Conservation (phyloP, 2,329 filamentous ascomycete species). For the Trichoderma asperellum region DNA sequence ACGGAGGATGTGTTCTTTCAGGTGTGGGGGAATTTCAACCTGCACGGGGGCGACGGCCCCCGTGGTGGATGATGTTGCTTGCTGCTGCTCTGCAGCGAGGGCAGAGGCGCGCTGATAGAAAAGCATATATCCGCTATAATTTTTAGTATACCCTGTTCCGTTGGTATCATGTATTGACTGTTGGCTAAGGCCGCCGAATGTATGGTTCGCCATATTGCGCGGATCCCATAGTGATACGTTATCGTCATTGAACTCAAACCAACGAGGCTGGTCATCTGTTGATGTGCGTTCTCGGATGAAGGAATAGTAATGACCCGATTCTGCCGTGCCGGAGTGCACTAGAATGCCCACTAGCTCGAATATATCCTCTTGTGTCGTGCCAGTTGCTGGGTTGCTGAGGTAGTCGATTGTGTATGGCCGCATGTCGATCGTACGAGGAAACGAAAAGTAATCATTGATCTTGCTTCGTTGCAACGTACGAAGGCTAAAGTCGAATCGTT, state of each 20-base stretch:
- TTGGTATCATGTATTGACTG: constrained; percentile 51
- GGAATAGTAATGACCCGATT: constrained; percentile 96
- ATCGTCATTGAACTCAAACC: constrained; percentile 97
- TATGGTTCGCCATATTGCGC: constrained; percentile 70
- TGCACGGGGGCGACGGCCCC: constrained; percentile 44
- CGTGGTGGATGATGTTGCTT: constrained; percentile 44
- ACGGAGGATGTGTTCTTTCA: constrained; percentile 64
- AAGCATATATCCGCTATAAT: constrained; percentile 93
- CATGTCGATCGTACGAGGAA: constrained; percentile 84
- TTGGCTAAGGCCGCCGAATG: constrained; percentile 75
- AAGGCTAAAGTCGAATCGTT: constrained; percentile 82
- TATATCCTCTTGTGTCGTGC: constrained; percentile 64
- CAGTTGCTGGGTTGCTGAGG: constrained; percentile 65
- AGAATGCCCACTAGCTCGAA: constrained; percentile 96
- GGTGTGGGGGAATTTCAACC: constrained; percentile 48
- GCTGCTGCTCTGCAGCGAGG: constrained; percentile 59
- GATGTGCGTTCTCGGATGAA: constrained; percentile 82
- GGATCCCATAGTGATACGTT: constrained; percentile 77
- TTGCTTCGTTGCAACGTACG: constrained; percentile 80
- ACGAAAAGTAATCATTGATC: constrained; percentile 93
- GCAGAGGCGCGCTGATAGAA: constrained; percentile 86
- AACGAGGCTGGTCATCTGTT: constrained; percentile 54
- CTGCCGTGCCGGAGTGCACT: constrained; percentile 88
- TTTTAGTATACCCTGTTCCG: constrained; percentile 63
- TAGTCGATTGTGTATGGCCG: constrained; percentile 86